phyloP scores from a whole-genome alignment of 345 rosid species.

The Orychophragmus violaceus region DNA sequence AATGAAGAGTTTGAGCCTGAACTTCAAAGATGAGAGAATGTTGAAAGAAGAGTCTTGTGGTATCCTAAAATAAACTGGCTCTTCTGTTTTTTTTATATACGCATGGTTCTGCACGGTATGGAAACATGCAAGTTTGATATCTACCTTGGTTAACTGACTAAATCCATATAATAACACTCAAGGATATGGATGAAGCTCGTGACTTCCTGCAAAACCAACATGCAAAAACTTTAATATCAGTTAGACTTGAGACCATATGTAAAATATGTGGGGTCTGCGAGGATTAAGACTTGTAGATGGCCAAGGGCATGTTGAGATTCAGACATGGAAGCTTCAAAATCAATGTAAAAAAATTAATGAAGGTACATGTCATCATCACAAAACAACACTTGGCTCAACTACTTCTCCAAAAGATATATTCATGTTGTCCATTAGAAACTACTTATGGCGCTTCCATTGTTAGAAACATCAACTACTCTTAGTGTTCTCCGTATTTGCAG shows the following conservation, averaged over 20 bases:
- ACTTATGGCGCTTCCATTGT: slow-evolving; percentile 71
- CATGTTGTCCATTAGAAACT: background rate
- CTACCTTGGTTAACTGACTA: background rate
- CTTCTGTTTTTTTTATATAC: slow-evolving; percentile 23
- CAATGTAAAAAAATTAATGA: slow-evolving; percentile 79
- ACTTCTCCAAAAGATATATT: background rate
- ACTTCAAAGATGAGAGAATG: slow-evolving; percentile 7
- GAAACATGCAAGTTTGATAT: background rate
- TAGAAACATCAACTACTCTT: slow-evolving; percentile 72
- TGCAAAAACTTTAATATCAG: background rate
- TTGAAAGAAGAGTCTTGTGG: background rate
- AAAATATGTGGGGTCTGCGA: background rate
- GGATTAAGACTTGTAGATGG: slow-evolving; percentile 56
- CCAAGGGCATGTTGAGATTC: slow-evolving; percentile 79
- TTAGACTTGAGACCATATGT: background rate
- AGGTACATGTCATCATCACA: slow-evolving; percentile 55
- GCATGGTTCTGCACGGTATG: slow-evolving; percentile 4
- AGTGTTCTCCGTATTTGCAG: slow-evolving; percentile 64
- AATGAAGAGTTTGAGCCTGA: slow-evolving; percentile 1
- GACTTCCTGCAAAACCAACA: slow-evolving; percentile 51
- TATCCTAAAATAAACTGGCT: slow-evolving; percentile 4
- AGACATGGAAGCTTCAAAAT: slow-evolving; percentile 93
- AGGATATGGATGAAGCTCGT: slow-evolving; percentile 68
- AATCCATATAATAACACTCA: slow-evolving; percentile 64
- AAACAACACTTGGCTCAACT: slow-evolving; percentile 15